Base-by-base conservation (phyloP, 169 alveolate species). In the Plasmodium vinckei region DNA sequence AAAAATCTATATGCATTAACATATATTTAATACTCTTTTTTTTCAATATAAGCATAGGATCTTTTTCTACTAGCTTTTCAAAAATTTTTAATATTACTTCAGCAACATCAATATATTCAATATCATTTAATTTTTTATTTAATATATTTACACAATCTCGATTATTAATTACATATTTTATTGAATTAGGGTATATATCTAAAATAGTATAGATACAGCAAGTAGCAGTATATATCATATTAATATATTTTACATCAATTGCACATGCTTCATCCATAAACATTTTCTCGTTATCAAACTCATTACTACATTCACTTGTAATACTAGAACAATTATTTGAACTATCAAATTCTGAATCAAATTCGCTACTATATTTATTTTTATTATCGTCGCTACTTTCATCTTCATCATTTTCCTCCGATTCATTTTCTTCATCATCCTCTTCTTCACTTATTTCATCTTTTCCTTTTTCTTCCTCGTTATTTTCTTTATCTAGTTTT, bases 1-100 rank as follows among this genome's bases (percentile, higher is more conserved):
- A 86, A 69, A 86, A 86, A 49, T 86, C 91, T 19, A 86, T 86
- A 86, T 86, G 87, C 91, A 86, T 86, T 51, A 86, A 70, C 91
- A 86, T 86, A 56, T 86, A 86, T 17, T 86, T 86, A 69, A 86
- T 86, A 53, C 91, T 86, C 33, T 86, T 68, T 15, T 86, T 86
- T 60, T 86, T 86, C 64, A 86, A 86, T 60, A 86, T 69, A 86
- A 86, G 75, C 86, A 69, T 69, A 46, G 91, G 91, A 86, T 86
- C 68, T 49, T 86, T 86, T 61, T 86, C 87, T 33, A 86, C 91
- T 59, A 86, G 60, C 19, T 86, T 86, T 69, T 86, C 91, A 64
- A 86, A 86, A 9, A 86, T 86, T 46, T 86, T 86, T 69, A 86
- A 57, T 12, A 86, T 86, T 6, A 86, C 73, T 70, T 86, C 91